Evolutionary conservation across 75 land plant species (phyloP).

Genomic region (Pinus albicaulis): DNA sequence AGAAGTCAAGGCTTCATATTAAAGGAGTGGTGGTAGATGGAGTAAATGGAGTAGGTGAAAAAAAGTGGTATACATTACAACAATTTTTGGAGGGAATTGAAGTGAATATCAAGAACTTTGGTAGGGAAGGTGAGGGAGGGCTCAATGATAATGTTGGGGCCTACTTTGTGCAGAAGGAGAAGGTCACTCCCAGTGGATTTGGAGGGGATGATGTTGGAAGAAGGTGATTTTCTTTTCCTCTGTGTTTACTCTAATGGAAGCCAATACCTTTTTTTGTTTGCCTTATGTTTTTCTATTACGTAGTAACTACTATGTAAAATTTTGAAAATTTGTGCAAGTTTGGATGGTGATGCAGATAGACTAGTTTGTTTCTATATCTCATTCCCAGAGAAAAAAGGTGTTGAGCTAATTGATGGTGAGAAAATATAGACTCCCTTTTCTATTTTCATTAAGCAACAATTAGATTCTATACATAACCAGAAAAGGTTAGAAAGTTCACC

Average conservation of each 20-base stretch:
- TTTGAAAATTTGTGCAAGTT: constrained; percentile 89
- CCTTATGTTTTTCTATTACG: too few relatives aligned
- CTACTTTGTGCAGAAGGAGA: too few relatives aligned
- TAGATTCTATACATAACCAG: constrained; percentile 18
- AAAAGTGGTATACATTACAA: constrained; percentile 49
- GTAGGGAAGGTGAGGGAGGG: too few relatives aligned
- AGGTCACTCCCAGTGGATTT: too few relatives aligned
- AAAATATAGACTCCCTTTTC: too few relatives aligned
- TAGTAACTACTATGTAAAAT: too few relatives aligned
- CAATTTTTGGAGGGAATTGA: constrained; percentile 33
- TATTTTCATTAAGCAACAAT: too few relatives aligned
- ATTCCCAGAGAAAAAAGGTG: too few relatives aligned
- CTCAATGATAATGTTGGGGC: too few relatives aligned
- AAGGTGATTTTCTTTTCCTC: constrained; percentile 65
- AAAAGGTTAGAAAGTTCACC: constrained; percentile 77
- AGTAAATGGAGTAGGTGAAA: constrained; percentile 90
- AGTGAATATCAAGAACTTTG: constrained; percentile 73
- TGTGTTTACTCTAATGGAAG: constrained; percentile 44
- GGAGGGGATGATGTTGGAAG: too few relatives aligned
- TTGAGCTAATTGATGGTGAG: too few relatives aligned
- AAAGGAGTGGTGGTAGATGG: constrained; percentile 74
- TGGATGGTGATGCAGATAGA: constrained; percentile 98
- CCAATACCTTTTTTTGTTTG: too few relatives aligned
- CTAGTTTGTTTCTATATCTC: constrained; percentile 74
- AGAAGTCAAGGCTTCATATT: not conserved